A percentile compares a stretch with the other conserved stretches of the same genome.
phyloP scores from a whole-genome alignment of 1,284 basidiomycete species.

The Ceratorhiza oryzae-sativae region DNA sequence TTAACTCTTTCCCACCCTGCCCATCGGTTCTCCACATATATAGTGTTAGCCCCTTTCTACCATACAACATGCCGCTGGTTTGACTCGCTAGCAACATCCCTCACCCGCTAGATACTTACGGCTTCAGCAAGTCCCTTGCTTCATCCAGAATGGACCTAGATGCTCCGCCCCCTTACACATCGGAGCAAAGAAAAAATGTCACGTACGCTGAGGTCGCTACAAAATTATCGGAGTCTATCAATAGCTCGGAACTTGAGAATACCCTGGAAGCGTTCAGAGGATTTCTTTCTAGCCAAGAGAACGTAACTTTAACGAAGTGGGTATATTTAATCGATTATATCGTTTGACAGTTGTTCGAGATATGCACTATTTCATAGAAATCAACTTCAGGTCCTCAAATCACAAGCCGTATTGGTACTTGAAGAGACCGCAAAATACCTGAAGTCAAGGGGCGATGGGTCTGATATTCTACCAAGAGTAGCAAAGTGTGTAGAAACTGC shows the following conservation, averaged over 20 bases:
- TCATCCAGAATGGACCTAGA: not conserved
- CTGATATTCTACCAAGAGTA: not conserved
- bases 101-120: too few species aligned
- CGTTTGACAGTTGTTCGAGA: not conserved
- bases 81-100: too few species aligned
- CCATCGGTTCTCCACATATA: too few species aligned
- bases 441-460: not conserved
- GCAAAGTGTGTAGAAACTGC: not conserved
- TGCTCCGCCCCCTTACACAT: conserved; percentile 2
- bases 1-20: too few species aligned
- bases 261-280: conserved; percentile 8
- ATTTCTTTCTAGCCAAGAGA: conserved; percentile 9
- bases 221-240: not conserved
- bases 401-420: not conserved
- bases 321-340: not conserved
- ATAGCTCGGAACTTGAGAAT: not conserved
- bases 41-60: too few species aligned
- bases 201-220: conserved; percentile 17
- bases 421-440: conserved; percentile 9
- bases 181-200: not conserved
- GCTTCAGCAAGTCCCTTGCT: too few species aligned
- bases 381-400: conserved; percentile 4
- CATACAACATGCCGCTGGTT: too few species aligned
- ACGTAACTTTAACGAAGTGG: not conserved
- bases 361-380: not conserved